Conservation (phyloP, 106 monocot species). For the Dioscorea dumetorum region DNA sequence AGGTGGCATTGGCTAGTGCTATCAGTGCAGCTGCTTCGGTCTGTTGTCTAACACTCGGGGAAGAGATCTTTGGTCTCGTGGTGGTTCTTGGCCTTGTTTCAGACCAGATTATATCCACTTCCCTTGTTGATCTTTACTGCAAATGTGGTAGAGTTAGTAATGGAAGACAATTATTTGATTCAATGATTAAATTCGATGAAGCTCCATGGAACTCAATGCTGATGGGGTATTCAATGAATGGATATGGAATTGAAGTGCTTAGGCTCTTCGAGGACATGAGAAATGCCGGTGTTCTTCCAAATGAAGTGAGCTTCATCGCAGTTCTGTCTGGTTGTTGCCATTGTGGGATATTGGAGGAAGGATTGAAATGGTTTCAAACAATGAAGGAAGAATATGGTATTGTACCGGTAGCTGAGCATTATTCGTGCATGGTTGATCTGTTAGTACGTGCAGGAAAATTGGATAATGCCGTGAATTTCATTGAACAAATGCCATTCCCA, state of each 20-base stretch:
- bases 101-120: constrained; percentile 42
- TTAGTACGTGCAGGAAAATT: constrained; percentile 55
- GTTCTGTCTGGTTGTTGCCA: constrained; percentile 71
- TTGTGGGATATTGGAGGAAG: constrained; percentile 61
- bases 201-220: constrained; percentile 82
- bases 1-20: constrained; percentile 51
- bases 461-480: constrained; percentile 43
- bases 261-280: constrained; percentile 47
- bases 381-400: constrained; percentile 50
- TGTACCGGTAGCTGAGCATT: constrained; percentile 54
- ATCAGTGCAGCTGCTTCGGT: constrained; percentile 54
- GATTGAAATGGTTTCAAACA: constrained; percentile 39
- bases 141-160: constrained; percentile 45
- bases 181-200: constrained; percentile 31
- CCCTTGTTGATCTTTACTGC: constrained; percentile 78
- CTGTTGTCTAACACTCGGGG: constrained; percentile 34
- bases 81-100: constrained; percentile 28
- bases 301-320: constrained; percentile 52
- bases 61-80: constrained; percentile 49
- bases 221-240: constrained; percentile 68
- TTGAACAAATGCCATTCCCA: constrained; percentile 52
- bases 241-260: constrained; percentile 48
- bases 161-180: constrained; percentile 40
- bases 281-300: constrained; percentile 21
- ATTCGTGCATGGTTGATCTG: constrained; percentile 57